phyloP scores from a whole-genome alignment of 2,329 filamentous ascomycete species.

The Cladosporium oxysporum region DNA sequence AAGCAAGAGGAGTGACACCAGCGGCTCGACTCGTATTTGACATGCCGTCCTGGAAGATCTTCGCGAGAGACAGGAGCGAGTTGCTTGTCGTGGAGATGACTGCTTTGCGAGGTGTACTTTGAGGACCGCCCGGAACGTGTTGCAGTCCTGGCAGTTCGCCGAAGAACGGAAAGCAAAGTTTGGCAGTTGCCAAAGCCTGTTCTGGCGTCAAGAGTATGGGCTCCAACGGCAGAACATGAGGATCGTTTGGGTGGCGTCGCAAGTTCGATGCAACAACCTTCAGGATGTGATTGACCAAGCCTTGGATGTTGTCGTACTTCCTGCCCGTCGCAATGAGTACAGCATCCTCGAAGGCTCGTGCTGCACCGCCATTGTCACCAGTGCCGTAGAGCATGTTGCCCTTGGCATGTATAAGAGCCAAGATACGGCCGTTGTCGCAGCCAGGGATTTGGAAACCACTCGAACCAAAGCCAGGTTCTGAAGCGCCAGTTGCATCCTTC shows the following conservation, averaged over 20 bases:
- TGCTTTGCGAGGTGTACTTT: constrained; percentile 71
- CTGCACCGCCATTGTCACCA: constrained; percentile 77
- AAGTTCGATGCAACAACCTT: constrained; percentile 56
- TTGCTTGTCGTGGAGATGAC: constrained; percentile 94
- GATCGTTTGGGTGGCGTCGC: constrained; percentile 33
- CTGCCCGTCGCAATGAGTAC: constrained; percentile 84
- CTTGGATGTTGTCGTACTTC: constrained; percentile 68
- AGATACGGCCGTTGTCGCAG: constrained; percentile 85
- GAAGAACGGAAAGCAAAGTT: constrained; percentile 74
- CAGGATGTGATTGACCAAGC: constrained; percentile 77
- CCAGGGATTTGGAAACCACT: constrained; percentile 85
- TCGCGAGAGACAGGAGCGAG: constrained; percentile 87
- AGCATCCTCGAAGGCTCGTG: constrained; percentile 90
- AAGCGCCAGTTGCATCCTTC: constrained; percentile 43
- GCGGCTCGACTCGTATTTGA: constrained; percentile 63
- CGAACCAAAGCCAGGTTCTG: constrained; percentile 64
- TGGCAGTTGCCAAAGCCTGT: constrained; percentile 77
- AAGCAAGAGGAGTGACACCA: constrained; percentile 48
- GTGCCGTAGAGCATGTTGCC: constrained; percentile 96
- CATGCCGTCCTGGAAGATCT: constrained; percentile 97
- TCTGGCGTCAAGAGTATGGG: constrained; percentile 82
- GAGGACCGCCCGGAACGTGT: constrained; percentile 57
- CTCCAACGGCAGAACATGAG: constrained; percentile 44
- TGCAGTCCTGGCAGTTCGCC: constrained; percentile 79
- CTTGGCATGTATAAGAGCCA: constrained; percentile 94